These are phyloP conservation scores for Xylaria flabelliformis DNA, from an alignment of 495 filamentous ascomycete genomes.

Conservation along the genomic window DNA sequence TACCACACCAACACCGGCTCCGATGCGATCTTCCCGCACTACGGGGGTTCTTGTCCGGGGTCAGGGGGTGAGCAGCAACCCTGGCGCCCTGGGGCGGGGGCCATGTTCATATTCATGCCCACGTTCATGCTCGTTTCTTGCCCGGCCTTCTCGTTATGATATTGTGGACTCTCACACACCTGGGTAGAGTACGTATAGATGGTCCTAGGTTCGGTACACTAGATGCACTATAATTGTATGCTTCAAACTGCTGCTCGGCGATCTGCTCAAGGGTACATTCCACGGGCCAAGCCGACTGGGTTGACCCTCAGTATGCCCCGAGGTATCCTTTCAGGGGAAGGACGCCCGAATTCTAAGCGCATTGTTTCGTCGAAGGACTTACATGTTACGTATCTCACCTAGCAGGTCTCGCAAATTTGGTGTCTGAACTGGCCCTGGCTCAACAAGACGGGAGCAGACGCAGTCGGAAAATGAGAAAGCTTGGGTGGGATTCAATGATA, in stretches of 20 bases:
- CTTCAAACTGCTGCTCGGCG: slow-evolving; percentile 7
- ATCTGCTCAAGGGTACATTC: slow-evolving; percentile 17
- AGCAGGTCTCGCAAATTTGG: neutral
- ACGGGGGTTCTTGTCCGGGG: slow-evolving; percentile 4
- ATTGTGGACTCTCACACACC: neutral
- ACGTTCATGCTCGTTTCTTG: neutral
- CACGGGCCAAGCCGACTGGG: neutral
- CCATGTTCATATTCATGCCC: slow-evolving; percentile 7
- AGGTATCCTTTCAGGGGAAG: neutral
- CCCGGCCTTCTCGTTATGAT: neutral
- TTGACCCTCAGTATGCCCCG: neutral
- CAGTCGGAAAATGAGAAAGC: neutral
- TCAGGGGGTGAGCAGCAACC: neutral
- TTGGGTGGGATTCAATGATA: neutral
- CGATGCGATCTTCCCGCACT: slow-evolving; percentile 18
- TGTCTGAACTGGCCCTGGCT: neutral
- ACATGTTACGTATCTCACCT: neutral
- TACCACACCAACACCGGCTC: neutral
- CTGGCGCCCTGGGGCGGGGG: slow-evolving; percentile 1
- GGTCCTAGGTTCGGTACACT: neutral
- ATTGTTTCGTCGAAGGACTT: slow-evolving; percentile 7
- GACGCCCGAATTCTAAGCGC: neutral
- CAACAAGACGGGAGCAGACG: neutral
- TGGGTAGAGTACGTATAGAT: neutral
- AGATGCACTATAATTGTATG: neutral